Conservation (phyloP, 208 protist genomes). For the Crithidia sp. region DNA sequence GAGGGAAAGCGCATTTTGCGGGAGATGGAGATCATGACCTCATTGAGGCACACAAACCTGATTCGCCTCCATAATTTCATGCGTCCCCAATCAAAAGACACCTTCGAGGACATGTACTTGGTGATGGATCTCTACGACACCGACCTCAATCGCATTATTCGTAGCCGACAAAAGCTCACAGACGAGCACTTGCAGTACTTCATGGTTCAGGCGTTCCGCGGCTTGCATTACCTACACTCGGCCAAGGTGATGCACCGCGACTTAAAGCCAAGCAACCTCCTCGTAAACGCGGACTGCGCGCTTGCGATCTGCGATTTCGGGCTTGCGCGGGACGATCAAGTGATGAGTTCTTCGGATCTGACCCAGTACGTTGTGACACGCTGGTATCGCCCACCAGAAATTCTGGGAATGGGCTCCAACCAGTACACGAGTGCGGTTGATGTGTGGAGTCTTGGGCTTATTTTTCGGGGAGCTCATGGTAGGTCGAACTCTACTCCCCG, state of each 20-base stretch:
- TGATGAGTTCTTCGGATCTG: conserved; percentile 72
- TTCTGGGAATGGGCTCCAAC: conserved; percentile 91
- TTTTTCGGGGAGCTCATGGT: conserved; percentile 99
- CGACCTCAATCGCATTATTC: conserved; percentile 98
- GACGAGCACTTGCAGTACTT: conserved; percentile 99
- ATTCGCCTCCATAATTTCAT: conserved; percentile 90
- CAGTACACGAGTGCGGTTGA: conserved; percentile 97
- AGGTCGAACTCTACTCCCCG: conserved; percentile 96
- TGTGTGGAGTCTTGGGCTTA: conserved; percentile 97
- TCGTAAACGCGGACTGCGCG: conserved; percentile 96
- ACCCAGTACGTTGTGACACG: conserved; percentile 98
- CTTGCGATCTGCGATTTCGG: conserved; percentile 96
- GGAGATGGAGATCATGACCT: conserved; percentile 96
- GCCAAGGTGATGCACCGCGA: conserved; percentile 98
- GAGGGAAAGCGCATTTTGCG: conserved; percentile 97
- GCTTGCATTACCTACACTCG: conserved; percentile 97
- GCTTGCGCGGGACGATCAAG: conserved; percentile 82
- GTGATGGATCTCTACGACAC: conserved; percentile 96
- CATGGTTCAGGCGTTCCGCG: conserved; percentile 97
- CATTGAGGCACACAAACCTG: conserved; percentile 95
- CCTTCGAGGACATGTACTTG: conserved; percentile 91
- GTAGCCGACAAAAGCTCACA: conserved; percentile 93
- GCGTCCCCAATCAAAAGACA: conserved; percentile 59
- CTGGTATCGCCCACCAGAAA: conserved; percentile 99
- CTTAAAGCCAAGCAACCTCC: conserved; percentile 95